Base-by-base conservation (phyloP, 2,329 filamentous ascomycete genomes). In the Penicillium sp. region DNA sequence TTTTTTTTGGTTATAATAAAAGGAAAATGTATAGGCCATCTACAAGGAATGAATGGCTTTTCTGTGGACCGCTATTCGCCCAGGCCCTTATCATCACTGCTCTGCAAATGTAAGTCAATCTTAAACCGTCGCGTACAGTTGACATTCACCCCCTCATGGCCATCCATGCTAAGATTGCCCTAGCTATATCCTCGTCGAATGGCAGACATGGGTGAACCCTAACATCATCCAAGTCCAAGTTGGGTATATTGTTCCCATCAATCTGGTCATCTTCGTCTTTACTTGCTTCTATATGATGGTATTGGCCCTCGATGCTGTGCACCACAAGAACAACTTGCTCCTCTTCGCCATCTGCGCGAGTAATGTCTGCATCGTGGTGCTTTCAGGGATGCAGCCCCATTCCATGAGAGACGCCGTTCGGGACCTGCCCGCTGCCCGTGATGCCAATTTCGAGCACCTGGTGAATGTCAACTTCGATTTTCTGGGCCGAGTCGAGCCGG, bases 301-400 rank as follows among this genome's bases (percentile, higher is more conserved):
- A 6, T 49, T 58, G 8, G 41, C 50, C 0, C 11, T 58, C 2
- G 54, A 57, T 28, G 54, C 52, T 7, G 47, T 58, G 5, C 48
- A 52, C 25, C 45, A 53, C 39, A 55, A 54, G 24, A 58, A 58
- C 37, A 55, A 54, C 24, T 47, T 57, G n/a, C 39, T 53, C 7
- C 46, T 57, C 8, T 45, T 58, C 3, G 56, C 56, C 2, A 49
- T 58, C 4, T 58, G 52, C 45, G 34, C 50, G 11, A 50, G 46
- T 33, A 55, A 56, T 48, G 27, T 33, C 24, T 53, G 48, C 24
- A 40, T 43, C 24, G 18, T 54, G 2, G 50, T 34, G 4, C 57
- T 51, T 40, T 42, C 56, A 3, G 49, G 36, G 3, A 48, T 58
- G 52, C 56, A 55, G 35, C 52, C 49, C 24, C 37, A 8, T 8